Base-by-base conservation (phyloP, 2,329 filamentous ascomycete genomes). In the Beauveria rudraprayagi region DNA sequence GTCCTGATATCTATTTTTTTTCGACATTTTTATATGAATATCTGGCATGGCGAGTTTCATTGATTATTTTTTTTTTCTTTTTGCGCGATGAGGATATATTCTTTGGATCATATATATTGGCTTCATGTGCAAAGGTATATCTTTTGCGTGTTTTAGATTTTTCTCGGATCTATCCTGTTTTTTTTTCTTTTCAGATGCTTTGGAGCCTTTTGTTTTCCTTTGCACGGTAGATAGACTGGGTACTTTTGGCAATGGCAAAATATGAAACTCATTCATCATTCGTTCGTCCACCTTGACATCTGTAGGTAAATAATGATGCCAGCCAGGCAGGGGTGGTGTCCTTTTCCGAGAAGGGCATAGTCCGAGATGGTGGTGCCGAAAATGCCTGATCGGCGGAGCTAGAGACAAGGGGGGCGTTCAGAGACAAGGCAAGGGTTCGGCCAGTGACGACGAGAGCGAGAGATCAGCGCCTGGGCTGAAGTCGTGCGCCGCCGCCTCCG, bases 1-100 rank as follows among this genome's bases (percentile, higher is more conserved):
- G 46, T 26, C 51, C 46, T 57, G 55, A 58, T 57, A 57, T 57
- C 55, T 57, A 57, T 58, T 50, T 58, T 58, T 28, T 58, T 41
- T 9, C 14, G 22, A 34, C 41, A 24, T n/a, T 46, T 37, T 50
- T 37, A 56, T 22, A 56, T n/a, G 43, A 34, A 58, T 58, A 51
- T 58, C 46, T 58, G 56, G 56, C 56, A 58, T 58, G 56, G 56
- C 56, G 56, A 58, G 26, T 51, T 41, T 28, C 11, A 10, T 34
- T 34, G 30, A 34, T 34, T n/a, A n/a, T n/a, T n/a, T 28, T 48
- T 30, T 48, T 24, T 40, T 48, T 22, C 2, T 22, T 22, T 22
- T 48, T 48, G 17, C 14, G 16, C 40, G 26, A 57, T 4, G 44
- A 50, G 28, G 22, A 58, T 58, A 58, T 58, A 58, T 50, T 43